These are phyloP conservation scores for Penicillium robsamsonii DNA, from an alignment of 495 filamentous ascomycete genomes.

Conservation along the genomic window DNA sequence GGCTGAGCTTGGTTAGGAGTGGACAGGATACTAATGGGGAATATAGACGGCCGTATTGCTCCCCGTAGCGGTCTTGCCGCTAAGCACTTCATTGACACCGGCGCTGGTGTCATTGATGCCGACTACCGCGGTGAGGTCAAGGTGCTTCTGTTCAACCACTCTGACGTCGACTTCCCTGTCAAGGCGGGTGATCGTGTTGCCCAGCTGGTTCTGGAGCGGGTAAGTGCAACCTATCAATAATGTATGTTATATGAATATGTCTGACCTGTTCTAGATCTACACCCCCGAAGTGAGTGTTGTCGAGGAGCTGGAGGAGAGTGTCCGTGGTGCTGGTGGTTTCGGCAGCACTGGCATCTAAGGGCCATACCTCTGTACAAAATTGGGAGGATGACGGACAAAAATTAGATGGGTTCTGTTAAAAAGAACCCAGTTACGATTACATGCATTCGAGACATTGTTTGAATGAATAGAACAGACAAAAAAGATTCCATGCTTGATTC, in stretches of 20 bases:
- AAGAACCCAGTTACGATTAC: conserved; percentile 13
- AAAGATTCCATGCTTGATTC: neutral
- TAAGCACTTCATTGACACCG: conserved; percentile 92
- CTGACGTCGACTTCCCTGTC: conserved; percentile 76
- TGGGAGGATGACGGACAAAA: conserved; percentile 6
- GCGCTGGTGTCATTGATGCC: conserved; percentile 94
- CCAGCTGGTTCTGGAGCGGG: conserved; percentile 86
- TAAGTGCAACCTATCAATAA: conserved; percentile 25
- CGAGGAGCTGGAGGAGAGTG: conserved; percentile 82
- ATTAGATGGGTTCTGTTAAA: conserved; percentile 1
- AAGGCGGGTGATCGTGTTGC: conserved; percentile 86
- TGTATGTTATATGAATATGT: neutral
- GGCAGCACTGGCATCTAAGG: conserved; percentile 73
- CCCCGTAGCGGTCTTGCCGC: conserved; percentile 87
- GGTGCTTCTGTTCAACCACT: conserved; percentile 91
- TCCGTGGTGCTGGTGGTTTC: conserved; percentile 87
- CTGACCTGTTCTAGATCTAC: conserved; percentile 57
- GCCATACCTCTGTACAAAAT: neutral
- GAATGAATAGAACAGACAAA: conserved; percentile 14
- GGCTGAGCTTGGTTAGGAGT: too few species aligned
- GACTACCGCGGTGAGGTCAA: conserved; percentile 95
- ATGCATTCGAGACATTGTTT: conserved; percentile 4
- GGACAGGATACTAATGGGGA: neutral
- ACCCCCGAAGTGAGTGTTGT: conserved; percentile 90
- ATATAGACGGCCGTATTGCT: conserved; percentile 81